Percentiles rank a stretch among this genome's conserved stretches.
These are phyloP conservation scores for Leccinum olivaceopallidum DNA, from an alignment of 768 basidiomycete genomes.

Conservation along the genomic window DNA sequence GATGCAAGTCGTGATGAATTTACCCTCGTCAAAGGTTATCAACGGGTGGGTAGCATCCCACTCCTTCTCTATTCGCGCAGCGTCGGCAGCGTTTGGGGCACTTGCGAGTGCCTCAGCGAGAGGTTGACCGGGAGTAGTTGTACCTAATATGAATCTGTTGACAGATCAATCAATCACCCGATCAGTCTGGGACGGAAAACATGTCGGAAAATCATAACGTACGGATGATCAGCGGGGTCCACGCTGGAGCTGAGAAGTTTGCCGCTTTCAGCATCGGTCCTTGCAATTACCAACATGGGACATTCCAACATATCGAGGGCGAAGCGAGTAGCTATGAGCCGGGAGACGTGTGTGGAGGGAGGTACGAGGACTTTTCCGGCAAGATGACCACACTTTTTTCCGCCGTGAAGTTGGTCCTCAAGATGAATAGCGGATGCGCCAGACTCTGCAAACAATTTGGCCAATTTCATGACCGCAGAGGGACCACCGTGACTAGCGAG, in stretches of 20 bases:
- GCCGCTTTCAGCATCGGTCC: constrained; percentile 89
- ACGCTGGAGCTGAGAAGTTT: constrained; percentile 83
- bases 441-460: constrained; percentile 93
- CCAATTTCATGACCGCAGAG: constrained; percentile 94
- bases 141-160: constrained; percentile 65
- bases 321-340: constrained; percentile 83
- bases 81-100: constrained; percentile 64
- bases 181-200: constrained; percentile 6
- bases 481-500: constrained; percentile 78
- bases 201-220: constrained; percentile 31
- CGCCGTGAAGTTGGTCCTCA: constrained; percentile 93
- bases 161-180: constrained; percentile 8
- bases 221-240: constrained; percentile 74
- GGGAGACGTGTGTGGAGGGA: constrained; percentile 80
- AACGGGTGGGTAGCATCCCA: constrained; percentile 73
- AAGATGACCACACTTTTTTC: constrained; percentile 94
- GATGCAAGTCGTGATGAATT: constrained; percentile 48
- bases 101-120: constrained; percentile 71
- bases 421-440: constrained; percentile 90
- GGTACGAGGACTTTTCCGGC: constrained; percentile 94
- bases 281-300: constrained; percentile 86
- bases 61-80: constrained; percentile 70
- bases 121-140: constrained; percentile 46
- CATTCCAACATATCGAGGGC: constrained; percentile 89
- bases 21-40: constrained; percentile 85